Base-by-base conservation (phyloP, 345 rosid species). In the Pistacia integerrima region DNA sequence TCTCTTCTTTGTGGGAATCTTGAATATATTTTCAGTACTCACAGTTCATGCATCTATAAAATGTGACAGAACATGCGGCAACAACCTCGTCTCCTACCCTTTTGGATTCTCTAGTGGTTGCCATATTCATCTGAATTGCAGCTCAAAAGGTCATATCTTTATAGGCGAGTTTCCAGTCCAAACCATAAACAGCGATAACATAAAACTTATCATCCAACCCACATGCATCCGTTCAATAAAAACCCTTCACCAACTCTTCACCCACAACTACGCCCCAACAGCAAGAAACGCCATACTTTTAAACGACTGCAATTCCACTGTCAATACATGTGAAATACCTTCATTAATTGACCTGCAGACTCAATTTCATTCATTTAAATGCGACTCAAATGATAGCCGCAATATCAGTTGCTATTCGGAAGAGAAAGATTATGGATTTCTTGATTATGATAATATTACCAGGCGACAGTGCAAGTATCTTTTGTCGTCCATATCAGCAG, bases 101-200 rank as follows among this genome's bases (percentile, higher is more conserved):
- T 92, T 94, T 48, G 97, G 98, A 11, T 88, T 88, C 83, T 82
- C 94, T 20, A 13, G 81, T 0, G 84, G 72, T 8, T 89, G 86
- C 75, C 83, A 76, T 3, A 90, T 94, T 78, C 88, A 11, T 38
- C 83, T 91, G 44, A 83, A 77, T 48, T 93, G 96, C 79, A 77
- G 83, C 51, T 0, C 67, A 6, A 22, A 56, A 1, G 84, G 82
- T 35, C 36, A 64, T 0, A 70, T 78, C 16, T 9, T 69, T 5
- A 52, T 89, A 72, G 67, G 83, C 1, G 79, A 78, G 3, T 86
- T 88, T 77, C 82, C 68, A 0, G 77, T 88, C 64, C 55, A 70
- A 0, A 1, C 30, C n/a, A 63, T 80, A 3, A 70, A 71, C 38
- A 9, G 14, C 6, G 67, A 86, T 12, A 51, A 38, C 64, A 62